Percentiles rank a stretch among this genome's conserved stretches.
Conservation (phyloP, 2,329 filamentous ascomycete genomes). For the Elsinoe australis region DNA sequence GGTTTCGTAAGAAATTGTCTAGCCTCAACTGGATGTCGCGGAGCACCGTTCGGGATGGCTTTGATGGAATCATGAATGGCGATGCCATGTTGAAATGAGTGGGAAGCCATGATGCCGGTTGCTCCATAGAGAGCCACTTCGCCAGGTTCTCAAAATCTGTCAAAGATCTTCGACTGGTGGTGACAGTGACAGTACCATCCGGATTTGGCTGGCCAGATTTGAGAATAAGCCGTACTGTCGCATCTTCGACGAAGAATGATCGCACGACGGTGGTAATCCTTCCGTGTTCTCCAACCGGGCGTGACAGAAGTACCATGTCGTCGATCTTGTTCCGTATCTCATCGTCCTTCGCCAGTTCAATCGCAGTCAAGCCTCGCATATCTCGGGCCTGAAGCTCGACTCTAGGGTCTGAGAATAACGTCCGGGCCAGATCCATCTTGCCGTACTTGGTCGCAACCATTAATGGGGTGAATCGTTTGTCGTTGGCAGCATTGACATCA, state of each 20-base stretch:
- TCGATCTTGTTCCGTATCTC: slow-evolving; percentile 95
- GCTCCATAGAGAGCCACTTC: slow-evolving; percentile 74
- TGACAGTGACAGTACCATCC: slow-evolving; percentile 80
- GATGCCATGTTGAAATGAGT: slow-evolving; percentile 68
- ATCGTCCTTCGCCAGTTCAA: slow-evolving; percentile 95
- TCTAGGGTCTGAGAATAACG: slow-evolving; percentile 76
- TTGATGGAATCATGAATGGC: slow-evolving; percentile 87
- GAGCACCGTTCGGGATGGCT: slow-evolving; percentile 77
- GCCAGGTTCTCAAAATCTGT: slow-evolving; percentile 87
- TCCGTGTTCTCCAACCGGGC: slow-evolving; percentile 61
- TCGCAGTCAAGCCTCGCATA: slow-evolving; percentile 78
- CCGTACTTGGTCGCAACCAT: slow-evolving; percentile 99
- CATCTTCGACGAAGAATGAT: slow-evolving; percentile 95
- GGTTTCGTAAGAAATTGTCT: slow-evolving; percentile 78
- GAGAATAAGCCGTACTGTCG: slow-evolving; percentile 81
- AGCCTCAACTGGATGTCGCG: slow-evolving; percentile 80
- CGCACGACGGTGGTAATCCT: slow-evolving; percentile 88
- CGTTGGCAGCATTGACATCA: slow-evolving; percentile 93
- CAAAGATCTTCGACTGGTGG: slow-evolving; percentile 81
- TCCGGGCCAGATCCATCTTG: slow-evolving; percentile 82
- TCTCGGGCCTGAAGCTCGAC: slow-evolving; percentile 82
- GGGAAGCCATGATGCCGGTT: slow-evolving; percentile 92
- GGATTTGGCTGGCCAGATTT: slow-evolving; percentile 87
- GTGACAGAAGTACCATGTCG: slow-evolving; percentile 78
- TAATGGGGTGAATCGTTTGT: slow-evolving; percentile 86